Conservation (phyloP, 2,329 filamentous ascomycete genomes). For the Alternaria gaisen region DNA sequence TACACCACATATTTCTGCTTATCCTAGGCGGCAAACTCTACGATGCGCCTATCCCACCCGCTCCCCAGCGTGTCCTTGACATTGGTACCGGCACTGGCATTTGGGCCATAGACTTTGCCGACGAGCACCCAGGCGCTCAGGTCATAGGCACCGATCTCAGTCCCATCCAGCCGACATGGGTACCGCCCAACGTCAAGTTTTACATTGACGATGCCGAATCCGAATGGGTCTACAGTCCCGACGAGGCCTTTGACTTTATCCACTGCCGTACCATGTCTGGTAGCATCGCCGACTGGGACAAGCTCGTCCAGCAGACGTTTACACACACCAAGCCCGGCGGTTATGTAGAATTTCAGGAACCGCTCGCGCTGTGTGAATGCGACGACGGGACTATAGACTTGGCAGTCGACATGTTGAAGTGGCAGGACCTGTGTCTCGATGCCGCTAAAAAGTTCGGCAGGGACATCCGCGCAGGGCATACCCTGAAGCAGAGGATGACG, state of each 20-base stretch:
- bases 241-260: conserved; percentile 50
- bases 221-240: conserved; percentile 48
- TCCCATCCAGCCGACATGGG: conserved; percentile 51
- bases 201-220: conserved; percentile 54
- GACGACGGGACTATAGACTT: conserved; percentile 43
- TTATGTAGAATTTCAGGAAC: conserved; percentile 50
- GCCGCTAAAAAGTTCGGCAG: conserved; percentile 39
- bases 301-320: conserved; percentile 36
- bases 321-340: conserved; percentile 43
- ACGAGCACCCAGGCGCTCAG: conserved; percentile 45
- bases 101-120: conserved; percentile 53
- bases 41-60: conserved; percentile 38
- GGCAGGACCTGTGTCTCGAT: conserved; percentile 43
- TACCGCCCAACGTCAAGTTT: conserved; percentile 53
- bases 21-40: conserved; percentile 49
- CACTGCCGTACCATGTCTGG: conserved; percentile 45
- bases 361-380: conserved; percentile 42
- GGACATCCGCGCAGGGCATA: conserved; percentile 34
- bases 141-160: conserved; percentile 50
- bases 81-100: conserved; percentile 54
- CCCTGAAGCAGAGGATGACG: conserved; percentile 39
- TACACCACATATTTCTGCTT: conserved; percentile 51
- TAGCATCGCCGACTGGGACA: conserved; percentile 46
- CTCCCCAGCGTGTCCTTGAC: conserved; percentile 42
- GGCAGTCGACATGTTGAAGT: conserved; percentile 34